Conservation (phyloP, 139 green algal species). For the Edaphochlamys debaryana region DNA sequence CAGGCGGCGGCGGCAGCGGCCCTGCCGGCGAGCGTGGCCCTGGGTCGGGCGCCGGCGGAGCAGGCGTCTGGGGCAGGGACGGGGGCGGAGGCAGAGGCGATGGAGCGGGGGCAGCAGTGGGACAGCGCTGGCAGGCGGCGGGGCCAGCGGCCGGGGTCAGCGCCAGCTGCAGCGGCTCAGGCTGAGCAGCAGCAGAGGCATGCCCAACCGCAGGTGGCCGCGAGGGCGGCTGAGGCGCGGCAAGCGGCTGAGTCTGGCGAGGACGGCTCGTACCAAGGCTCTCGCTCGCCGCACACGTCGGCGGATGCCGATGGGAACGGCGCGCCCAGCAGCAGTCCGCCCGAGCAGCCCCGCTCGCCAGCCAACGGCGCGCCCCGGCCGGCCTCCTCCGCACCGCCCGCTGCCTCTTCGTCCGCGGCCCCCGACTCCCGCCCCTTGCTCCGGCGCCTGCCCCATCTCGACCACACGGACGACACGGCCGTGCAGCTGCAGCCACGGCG, state of each 20-base stretch:
- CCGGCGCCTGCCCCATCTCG: not conserved
- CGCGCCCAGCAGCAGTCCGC: not conserved
- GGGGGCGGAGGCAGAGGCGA: too few relatives aligned
- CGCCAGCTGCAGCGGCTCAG: not conserved
- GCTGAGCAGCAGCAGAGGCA: not conserved
- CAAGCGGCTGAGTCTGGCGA: not conserved
- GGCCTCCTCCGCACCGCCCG: too few relatives aligned
- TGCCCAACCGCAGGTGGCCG: not conserved
- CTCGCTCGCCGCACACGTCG: not conserved
- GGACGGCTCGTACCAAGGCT: too few relatives aligned
- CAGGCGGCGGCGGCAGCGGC: not conserved
- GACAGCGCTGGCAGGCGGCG: too few relatives aligned
- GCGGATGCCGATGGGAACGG: not conserved
- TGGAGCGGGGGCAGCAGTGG: too few relatives aligned
- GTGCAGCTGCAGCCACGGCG: conserved; percentile 21
- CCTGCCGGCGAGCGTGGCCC: not conserved
- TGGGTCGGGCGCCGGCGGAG: not conserved
- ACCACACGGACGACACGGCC: not conserved
- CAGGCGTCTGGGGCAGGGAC: not conserved
- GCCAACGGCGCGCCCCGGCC: too few relatives aligned
- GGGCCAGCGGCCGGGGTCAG: too few relatives aligned
- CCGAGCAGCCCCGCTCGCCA: too few relatives aligned
- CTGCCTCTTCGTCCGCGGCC: not conserved
- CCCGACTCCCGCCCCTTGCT: conserved; percentile 13
- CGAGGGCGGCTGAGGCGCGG: too few relatives aligned